Evolutionary conservation across 1,284 basidiomycete genomes (phyloP), one percentile per base, ranked within the genome.

Genomic region (Paramarasmius palmivorus): DNA sequence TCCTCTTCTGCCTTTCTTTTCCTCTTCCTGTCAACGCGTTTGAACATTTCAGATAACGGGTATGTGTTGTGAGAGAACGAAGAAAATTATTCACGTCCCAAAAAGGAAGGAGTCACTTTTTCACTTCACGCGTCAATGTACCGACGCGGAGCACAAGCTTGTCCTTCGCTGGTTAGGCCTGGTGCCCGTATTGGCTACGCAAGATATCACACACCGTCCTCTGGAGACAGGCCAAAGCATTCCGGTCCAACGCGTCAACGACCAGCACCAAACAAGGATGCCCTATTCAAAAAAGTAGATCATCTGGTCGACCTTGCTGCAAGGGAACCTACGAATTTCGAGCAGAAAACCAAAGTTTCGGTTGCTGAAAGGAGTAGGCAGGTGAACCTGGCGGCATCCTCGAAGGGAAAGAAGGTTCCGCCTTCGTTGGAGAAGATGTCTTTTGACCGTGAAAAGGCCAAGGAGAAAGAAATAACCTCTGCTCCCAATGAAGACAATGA

Each of bases 21-120:
- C 35, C 80, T 75, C 50, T 87, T 80, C 66, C 85, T 89, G 61
- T 86, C 83, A 8, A 92, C 80, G 56, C 91, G 81, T 73, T 94
- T 93, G 78, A 92, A 95, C 85, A 95, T 92, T 32, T 32, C 29
- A 32, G 29, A 32, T 32, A 32, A 12, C 12, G 29, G 6, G 29
- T 32, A 12, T 32, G 29, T 32, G 29, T 12, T 32, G 6, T 6
- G 29, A 32, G 12, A 12, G 29, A 32, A 32, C 6, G 12, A 6
- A 32, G n/a, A n/a, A n/a, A n/a, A n/a, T n/a, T n/a, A n/a, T n/a
- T 32, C 29, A 32, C 29, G 12, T 32, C 29, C 29, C 6, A 32
- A 32, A 32, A 6, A 32, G 29, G 29, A 32, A 32, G 29, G 29
- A 32, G 12, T 32, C 12, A 6, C 12, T 32, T 32, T 32, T 32